Base-by-base conservation (phyloP, 2,329 filamentous ascomycete species). In the Sphaerulina musiva region DNA sequence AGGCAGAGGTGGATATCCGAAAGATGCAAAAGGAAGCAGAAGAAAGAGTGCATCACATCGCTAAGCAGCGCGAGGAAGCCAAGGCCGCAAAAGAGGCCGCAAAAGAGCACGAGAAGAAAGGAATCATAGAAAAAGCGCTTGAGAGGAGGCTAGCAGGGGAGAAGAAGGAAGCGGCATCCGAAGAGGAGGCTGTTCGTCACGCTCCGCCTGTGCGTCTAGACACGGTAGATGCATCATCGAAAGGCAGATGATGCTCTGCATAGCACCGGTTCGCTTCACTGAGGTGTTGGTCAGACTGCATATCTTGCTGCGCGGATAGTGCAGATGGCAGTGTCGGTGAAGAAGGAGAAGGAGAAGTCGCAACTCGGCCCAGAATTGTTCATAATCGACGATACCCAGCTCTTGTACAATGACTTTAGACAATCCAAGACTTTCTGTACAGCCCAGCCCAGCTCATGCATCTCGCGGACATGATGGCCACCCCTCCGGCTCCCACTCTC, bases 401-500 rank as follows among this genome's bases (percentile, higher is more conserved):
- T 56, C 39, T 20, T 55, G 48, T 44, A 43, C 53, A 55, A 32
- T 38, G 2, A 20, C 20, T 4, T 20, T 38, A 38, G 2, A 10
- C 4, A 38, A 38, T 38, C 6, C 4, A 38, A 38, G 34, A 38
- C 34, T 11, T 38, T 38, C 34, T 9, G 4, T n/a, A 38, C 34
- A n/a, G 34, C 8, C 34, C 34, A 38, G 4, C 8, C 6, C 34
- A n/a, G 34, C 8, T 9, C 34, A 38, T 38, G 10, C 12, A 9
- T n/a, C 12, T 38, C 12, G 40, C 40, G 36, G 14, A 23, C 14
- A 54, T 42, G 46, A 54, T 42, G 46, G 17, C 38, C 14, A 44
- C 31, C 48, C 23, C 51, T 14, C 44, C 44, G n/a, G 46, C 41
- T 39, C 72, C 70, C 67, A 49, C 41, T 39, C 72, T 71, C 67